Evolutionary conservation across 2,329 filamentous ascomycete genomes (phyloP), one percentile per base, ranked within the genome.

Genomic region (Apiospora marii): DNA sequence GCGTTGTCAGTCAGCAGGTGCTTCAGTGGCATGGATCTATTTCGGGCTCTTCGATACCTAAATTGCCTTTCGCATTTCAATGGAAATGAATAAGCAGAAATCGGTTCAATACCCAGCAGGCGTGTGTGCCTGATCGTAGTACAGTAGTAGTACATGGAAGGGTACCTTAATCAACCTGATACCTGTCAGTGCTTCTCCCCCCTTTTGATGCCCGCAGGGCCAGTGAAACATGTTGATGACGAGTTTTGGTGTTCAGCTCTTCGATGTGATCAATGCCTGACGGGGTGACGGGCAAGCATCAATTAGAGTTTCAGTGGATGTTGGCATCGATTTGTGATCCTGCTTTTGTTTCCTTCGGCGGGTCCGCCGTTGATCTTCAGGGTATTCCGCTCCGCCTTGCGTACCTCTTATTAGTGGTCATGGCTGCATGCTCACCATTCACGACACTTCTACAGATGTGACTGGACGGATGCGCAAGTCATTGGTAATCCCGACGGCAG

Each of bases 251-350:
- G 37, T 41, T 41, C 37, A 41, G 16, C 51, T 24, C 19, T 41
- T 64, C 12, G 58, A 22, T 34, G 58, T 41, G 58, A 64, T 64
- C 30, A 64, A 64, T 64, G 58, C 58, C 58, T 41, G 34, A 64
- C 34, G 19, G 34, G 30, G 34, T 41, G 34, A 64, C 34, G 19
- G 34, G 30, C 58, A 10, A 64, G 34, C 58, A 8, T 64, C 58
- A 7, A 58, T 64, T 64, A 64, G 58, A 64, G 58, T 64, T 64
- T 64, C 58, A 14, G 58, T 64, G 58, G 58, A 64, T 64, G 58
- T 41, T 64, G 58, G 34, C 58, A 64, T n/a, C 58, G 58, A 41
- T 10, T 41, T 41, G 4, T 10, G 37, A 64, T 64, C 58, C 58
- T 64, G 58, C 58, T 64, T 64, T 64, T 41, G 30, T 41, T 64